Percentiles rank a stretch among this genome's conserved stretches.
Conservation (phyloP, 2,329 filamentous ascomycete genomes). For the Lachnellula suecica region DNA sequence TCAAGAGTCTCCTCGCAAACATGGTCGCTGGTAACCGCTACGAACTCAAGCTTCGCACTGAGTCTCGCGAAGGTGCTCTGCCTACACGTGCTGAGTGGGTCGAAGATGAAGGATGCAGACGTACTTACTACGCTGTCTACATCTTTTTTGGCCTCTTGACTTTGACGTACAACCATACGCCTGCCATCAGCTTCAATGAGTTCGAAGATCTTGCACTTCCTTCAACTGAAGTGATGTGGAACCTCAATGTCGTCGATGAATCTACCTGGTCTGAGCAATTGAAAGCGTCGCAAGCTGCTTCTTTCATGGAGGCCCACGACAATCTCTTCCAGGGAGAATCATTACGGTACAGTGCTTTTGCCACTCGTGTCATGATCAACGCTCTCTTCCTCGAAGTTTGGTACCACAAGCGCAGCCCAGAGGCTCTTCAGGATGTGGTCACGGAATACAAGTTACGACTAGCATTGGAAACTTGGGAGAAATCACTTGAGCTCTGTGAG, state of each 20-base stretch:
- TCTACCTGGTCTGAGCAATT: slow-evolving; percentile 81
- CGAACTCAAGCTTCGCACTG: slow-evolving; percentile 89
- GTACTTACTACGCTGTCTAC: slow-evolving; percentile 97
- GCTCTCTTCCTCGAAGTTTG: slow-evolving; percentile 97
- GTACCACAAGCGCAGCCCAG: slow-evolving; percentile 98
- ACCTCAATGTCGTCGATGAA: slow-evolving; percentile 75
- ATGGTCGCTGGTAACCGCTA: slow-evolving; percentile 98
- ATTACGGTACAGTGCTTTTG: slow-evolving; percentile 92
- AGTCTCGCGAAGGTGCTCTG: slow-evolving; percentile 74
- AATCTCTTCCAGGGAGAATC: slow-evolving; percentile 92
- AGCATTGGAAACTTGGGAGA: slow-evolving; percentile 98
- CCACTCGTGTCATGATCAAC: slow-evolving; percentile 97
- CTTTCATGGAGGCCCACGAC: slow-evolving; percentile 92
- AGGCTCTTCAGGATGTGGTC: slow-evolving; percentile 93
- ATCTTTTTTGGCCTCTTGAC: slow-evolving; percentile 97
- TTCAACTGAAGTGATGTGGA: slow-evolving; percentile 93
- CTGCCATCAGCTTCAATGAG: slow-evolving; percentile 96
- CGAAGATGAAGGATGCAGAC: slow-evolving; percentile 91
- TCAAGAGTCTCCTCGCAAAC: slow-evolving; percentile 95
- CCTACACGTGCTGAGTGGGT: slow-evolving; percentile 90
- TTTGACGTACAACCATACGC: slow-evolving; percentile 95
- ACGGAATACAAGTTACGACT: slow-evolving; percentile 97
- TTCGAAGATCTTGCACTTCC: slow-evolving; percentile 92
- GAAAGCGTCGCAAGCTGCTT: slow-evolving; percentile 68
- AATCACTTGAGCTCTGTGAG: slow-evolving; percentile 89